Conservation (phyloP, 495 filamentous ascomycete species). For the Penicillium fimorum region DNA sequence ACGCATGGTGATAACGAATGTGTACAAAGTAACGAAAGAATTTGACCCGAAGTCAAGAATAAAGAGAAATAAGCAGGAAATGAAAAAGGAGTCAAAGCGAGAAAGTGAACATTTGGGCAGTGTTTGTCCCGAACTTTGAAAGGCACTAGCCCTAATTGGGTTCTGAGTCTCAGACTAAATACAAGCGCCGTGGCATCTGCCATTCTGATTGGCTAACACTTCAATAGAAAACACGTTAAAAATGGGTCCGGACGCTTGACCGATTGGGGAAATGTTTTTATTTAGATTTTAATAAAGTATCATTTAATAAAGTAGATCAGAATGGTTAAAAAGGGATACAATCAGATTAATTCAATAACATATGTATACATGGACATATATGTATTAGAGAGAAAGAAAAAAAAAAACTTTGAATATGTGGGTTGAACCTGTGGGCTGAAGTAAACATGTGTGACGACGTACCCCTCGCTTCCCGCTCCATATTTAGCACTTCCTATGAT, state of each 20-base stretch:
- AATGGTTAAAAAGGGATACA: too few relatives aligned
- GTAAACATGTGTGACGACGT: conserved; percentile 1
- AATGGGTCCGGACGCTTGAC: neutral
- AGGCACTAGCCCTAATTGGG: conserved; percentile 1
- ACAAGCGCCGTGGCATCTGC: neutral
- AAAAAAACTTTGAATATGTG: conserved; percentile 4
- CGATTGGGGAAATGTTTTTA: neutral
- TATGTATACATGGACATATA: too few relatives aligned
- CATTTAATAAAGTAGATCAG: too few relatives aligned
- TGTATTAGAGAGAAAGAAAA: too few relatives aligned
- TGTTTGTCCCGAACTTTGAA: conserved; percentile 1
- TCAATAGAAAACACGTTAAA: conserved; percentile 8
- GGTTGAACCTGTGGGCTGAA: conserved; percentile 2
- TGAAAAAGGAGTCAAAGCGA: conserved; percentile 16
- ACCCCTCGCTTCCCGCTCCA: conserved; percentile 12
- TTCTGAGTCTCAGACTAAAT: conserved; percentile 8
- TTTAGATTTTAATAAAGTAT: neutral
- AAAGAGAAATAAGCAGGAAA: conserved; percentile 2
- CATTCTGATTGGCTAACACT: neutral
- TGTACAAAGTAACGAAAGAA: conserved; percentile 11
- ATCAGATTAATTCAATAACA: too few relatives aligned
- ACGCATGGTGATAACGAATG: conserved; percentile 35
- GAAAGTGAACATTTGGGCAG: neutral
- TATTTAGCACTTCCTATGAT: conserved; percentile 11
- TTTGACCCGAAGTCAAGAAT: conserved; percentile 15